Evolutionary conservation across 2,329 filamentous ascomycete genomes (phyloP), one percentile per base, ranked within the genome.

Genomic region (Fusarium sp.): DNA sequence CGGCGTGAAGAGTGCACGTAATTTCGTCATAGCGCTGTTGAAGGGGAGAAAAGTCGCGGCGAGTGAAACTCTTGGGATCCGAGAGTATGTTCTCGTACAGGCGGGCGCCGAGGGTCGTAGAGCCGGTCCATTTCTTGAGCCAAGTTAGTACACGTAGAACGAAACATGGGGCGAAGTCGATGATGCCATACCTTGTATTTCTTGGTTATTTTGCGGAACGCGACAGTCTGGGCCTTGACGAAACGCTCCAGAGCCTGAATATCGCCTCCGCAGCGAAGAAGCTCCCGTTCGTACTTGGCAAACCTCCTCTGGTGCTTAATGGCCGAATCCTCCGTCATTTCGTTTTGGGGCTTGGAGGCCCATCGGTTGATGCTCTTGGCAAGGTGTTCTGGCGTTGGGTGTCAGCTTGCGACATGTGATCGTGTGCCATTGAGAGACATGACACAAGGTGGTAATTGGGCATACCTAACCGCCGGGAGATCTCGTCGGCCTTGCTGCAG

Each of bases 131-230:
- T 85, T 93, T 94, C 85, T 90, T 44, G 14, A 34, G 33, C 34
- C 3, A 14, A 56, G 63, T 58, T 54, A 70, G 61, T 25, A 58
- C 16, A 46, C 27, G 16, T 23, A 49, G 14, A n/a, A 61, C 55
- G 14, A n/a, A 57, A n/a, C 20, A 40, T 33, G 25, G 40, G 33
- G 14, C n/a, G 36, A 9, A 62, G 38, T 13, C 36, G 42, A 55
- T 31, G 33, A 53, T 29, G 29, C 49, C 27, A 20, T 51, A 74
- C 87, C 83, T 84, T 86, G 80, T 96, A 95, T 77, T 96, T 96
- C 78, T 95, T 96, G 33, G 94, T 82, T 36, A 96, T 90, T 80
- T 96, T 96, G 60, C 88, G 87, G 73, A 96, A 94, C 4, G 91
- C 93, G 4, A 90, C 87, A 9, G 89, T 84, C 76, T 96, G 93